A percentile compares a stretch with the other conserved stretches of the same genome.
Evolutionary conservation across 2,329 filamentous ascomycete species (phyloP).

Genomic region (Allantophomopsis cytisporea): DNA sequence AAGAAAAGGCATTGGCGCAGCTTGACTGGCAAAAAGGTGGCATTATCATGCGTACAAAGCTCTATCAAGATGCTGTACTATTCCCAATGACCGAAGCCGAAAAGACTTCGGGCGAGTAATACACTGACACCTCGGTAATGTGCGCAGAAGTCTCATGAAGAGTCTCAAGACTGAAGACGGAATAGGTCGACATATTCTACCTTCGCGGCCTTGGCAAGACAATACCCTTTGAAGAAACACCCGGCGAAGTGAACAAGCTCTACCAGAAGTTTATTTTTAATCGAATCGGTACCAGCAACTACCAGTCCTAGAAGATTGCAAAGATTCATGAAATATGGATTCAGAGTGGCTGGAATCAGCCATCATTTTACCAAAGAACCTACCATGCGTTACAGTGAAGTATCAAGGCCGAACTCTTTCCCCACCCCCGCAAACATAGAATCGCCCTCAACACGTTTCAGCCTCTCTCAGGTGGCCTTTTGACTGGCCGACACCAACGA

Average conservation of each 20-base stretch:
- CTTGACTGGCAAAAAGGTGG: slow-evolving; percentile 23
- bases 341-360: slow-evolving; percentile 12
- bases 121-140: slow-evolving; percentile 16
- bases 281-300: slow-evolving; percentile 33
- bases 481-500: slow-evolving; percentile 21
- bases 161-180: slow-evolving; percentile 22
- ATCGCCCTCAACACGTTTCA: slow-evolving; percentile 42
- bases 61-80: slow-evolving; percentile 28
- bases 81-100: slow-evolving; percentile 16
- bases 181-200: slow-evolving; percentile 33
- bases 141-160: slow-evolving; percentile 19
- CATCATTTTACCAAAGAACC: slow-evolving; percentile 15
- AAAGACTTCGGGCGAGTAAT: slow-evolving; percentile 9
- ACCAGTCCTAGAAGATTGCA: slow-evolving; percentile 29
- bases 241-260: slow-evolving; percentile 29
- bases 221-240: slow-evolving; percentile 28
- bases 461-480: slow-evolving; percentile 24
- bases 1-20: slow-evolving; percentile 37
- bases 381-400: slow-evolving; percentile 19
- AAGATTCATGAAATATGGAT: slow-evolving; percentile 12
- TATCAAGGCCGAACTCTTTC: slow-evolving; percentile 46
- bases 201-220: slow-evolving; percentile 33
- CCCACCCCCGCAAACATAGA: slow-evolving; percentile 40
- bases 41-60: not conserved
- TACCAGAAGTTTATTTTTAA: slow-evolving; percentile 26